phyloP scores from a whole-genome alignment of 306 rosid genomes.

The Argentina anserina region DNA sequence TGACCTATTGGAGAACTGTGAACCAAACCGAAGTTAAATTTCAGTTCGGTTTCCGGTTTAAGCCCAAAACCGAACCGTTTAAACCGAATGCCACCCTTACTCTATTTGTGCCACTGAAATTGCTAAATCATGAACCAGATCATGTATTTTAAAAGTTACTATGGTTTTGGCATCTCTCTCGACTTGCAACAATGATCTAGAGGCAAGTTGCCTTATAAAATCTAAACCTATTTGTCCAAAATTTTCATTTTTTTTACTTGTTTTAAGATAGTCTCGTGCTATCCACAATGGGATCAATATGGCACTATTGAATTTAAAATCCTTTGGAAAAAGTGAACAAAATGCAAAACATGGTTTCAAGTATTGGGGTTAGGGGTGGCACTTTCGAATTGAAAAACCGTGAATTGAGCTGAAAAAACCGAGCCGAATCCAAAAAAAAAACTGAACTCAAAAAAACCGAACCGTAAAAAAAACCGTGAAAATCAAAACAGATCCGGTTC shows the following conservation, averaged over 20 bases:
- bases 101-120: not conserved
- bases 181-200: constrained; percentile 13
- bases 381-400: too few relatives aligned
- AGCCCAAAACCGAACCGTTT: too few relatives aligned
- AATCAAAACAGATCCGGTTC: too few relatives aligned
- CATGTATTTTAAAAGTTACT: not conserved
- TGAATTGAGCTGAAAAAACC: too few relatives aligned
- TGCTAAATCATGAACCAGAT: constrained; percentile 5
- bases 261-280: constrained; percentile 2
- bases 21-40: too few relatives aligned
- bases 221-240: not conserved
- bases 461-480: too few relatives aligned
- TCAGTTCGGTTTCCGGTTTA: too few relatives aligned
- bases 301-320: not conserved
- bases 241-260: not conserved
- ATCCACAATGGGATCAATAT: not conserved
- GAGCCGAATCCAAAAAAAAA: too few relatives aligned
- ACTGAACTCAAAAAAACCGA: too few relatives aligned
- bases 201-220: not conserved
- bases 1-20: too few relatives aligned
- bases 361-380: too few relatives aligned
- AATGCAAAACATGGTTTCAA: constrained; percentile 17
- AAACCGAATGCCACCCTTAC: too few relatives aligned
- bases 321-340: constrained; percentile 9
- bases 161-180: not conserved